These are phyloP conservation scores for Alternaria hordeiaustralica DNA, from an alignment of 2,329 filamentous ascomycete genomes.

Conservation along the genomic window DNA sequence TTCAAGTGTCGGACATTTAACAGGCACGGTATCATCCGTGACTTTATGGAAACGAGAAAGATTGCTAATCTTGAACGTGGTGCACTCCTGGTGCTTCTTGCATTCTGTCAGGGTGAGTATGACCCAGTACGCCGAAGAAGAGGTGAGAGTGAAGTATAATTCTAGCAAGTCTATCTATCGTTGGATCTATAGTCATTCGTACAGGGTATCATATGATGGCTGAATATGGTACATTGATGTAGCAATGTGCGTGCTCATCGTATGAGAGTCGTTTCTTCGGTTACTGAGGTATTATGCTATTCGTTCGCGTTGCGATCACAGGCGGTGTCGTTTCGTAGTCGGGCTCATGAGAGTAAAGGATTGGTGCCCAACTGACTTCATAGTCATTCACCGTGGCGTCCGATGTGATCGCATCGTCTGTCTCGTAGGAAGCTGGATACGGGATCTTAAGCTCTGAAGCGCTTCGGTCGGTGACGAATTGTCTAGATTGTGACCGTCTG, in stretches of 20 bases:
- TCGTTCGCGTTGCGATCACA: background rate
- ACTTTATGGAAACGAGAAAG: background rate
- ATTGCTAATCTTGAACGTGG: background rate
- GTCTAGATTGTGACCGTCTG: constrained; percentile 1
- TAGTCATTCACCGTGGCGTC: background rate
- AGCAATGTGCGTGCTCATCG: background rate
- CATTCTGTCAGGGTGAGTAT: background rate
- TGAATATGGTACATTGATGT: background rate
- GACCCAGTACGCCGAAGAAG: background rate
- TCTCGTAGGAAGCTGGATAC: constrained; percentile 11
- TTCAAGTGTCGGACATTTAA: background rate
- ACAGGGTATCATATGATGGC: background rate
- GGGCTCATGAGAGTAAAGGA: background rate
- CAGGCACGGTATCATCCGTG: background rate
- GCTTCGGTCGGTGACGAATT: constrained; percentile 9
- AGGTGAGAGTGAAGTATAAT: background rate
- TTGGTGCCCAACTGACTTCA: background rate
- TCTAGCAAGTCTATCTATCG: background rate
- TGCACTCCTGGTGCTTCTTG: background rate
- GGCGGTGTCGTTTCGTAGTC: background rate
- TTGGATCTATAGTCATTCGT: background rate
- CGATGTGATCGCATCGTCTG: background rate
- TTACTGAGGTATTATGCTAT: background rate
- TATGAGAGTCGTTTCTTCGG: background rate
- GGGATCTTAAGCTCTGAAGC: constrained; percentile 8